Evolutionary conservation across 805 yeast genomes (phyloP), one percentile per base, ranked within the genome.

Genomic region (Cyberlindnera xylosilytica): DNA sequence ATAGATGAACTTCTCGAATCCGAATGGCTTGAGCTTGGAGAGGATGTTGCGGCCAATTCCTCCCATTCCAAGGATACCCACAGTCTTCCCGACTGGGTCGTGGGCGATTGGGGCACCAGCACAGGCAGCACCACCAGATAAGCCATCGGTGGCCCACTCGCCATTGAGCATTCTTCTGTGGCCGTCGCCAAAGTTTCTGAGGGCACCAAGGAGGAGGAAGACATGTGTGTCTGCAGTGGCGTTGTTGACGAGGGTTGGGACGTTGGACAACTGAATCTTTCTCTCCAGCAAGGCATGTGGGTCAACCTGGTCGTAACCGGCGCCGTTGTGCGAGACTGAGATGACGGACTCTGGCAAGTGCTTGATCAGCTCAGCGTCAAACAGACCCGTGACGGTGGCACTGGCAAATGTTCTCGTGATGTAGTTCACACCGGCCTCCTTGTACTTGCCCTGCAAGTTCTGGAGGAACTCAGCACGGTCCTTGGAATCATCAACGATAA

Each of bases 61-160:
- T 26, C 96, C 96, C 77, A 88, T 73, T 13, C 96, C 96, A 39
- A 84, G 68, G 41, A 88, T 80, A 37, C 96, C 96, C 18, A 88
- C 81, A 16, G 72, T 72, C 57, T 83, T 82, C 8, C 87, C 87
- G 48, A 72, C 79, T 15, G 95, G 95, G 56, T 83, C 90, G 56
- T 75, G 74, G 7, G 95, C 95, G 36, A 79, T 63, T 7, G 79
- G 73, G 1, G 81, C 74, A 3, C 82, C 84, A 27, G 77, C 66
- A 20, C 73, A 72, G 0, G 78, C 72, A 2, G 81, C 82, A 29
- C 32, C 32, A 16, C 19, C 19, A 29, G 32, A 29, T 6, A 16
- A 8, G 19, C 32, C 32, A 3, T 59, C 42, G 3, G 61, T 51
- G 13, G 74, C 73, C 91, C 95, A 87, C 42, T 76, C 68, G 18